These are phyloP conservation scores for Naegleria lovaniensis DNA, from an alignment of 208 protist genomes.

Conservation along the genomic window DNA sequence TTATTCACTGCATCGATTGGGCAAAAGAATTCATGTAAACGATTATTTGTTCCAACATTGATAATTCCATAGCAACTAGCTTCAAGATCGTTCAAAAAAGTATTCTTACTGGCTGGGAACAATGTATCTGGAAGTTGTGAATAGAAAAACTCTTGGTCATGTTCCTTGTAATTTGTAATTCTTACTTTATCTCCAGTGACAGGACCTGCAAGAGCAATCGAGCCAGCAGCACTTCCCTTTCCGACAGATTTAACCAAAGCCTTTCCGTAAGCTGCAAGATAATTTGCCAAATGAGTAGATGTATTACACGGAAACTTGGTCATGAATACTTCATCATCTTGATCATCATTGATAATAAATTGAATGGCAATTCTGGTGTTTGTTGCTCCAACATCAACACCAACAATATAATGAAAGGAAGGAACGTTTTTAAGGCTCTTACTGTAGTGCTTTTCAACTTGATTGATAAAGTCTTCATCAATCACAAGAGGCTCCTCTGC, in stretches of 20 bases:
- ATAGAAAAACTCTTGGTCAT: not conserved
- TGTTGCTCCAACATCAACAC: slow-evolving; percentile 17
- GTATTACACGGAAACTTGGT: slow-evolving; percentile 9
- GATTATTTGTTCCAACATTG: not conserved
- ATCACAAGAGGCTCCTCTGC: not conserved
- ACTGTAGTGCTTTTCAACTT: not conserved
- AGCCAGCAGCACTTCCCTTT: not conserved
- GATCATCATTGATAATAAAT: not conserved
- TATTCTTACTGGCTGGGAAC: not conserved
- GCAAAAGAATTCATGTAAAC: not conserved
- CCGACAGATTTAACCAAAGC: not conserved
- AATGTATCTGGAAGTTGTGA: not conserved
- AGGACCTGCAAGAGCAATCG: slow-evolving; percentile 4
- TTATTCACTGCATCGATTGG: not conserved
- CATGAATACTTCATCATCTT: not conserved
- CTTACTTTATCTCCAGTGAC: not conserved
- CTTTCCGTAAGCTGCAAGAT: not conserved
- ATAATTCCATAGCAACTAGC: slow-evolving; percentile 27
- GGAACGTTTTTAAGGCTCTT: not conserved
- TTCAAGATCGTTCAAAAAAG: slow-evolving; percentile 19
- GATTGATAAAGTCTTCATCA: not conserved
- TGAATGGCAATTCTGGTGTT: slow-evolving; percentile 17
- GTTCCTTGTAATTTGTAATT: slow-evolving; percentile 9
- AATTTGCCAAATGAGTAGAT: not conserved
- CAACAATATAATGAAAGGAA: not conserved